A percentile compares a stretch with the other conserved stretches of the same genome.
phyloP scores from a whole-genome alignment of 805 yeast genomes.

The Candida awuae region DNA sequence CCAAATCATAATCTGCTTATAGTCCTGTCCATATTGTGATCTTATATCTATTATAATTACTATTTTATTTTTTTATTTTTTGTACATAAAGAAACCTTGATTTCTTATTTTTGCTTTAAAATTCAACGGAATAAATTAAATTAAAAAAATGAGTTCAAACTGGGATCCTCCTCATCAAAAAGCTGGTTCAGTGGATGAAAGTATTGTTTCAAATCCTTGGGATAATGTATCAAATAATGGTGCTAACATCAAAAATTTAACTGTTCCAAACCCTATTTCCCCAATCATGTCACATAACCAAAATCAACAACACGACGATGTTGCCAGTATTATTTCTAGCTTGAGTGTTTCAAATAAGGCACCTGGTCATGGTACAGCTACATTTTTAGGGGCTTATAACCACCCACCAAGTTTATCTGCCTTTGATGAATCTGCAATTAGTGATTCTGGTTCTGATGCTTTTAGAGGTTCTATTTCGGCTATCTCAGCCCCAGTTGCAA shows the following conservation, averaged over 20 bases:
- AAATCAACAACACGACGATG: slow-evolving; percentile 19
- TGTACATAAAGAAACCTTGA: no score
- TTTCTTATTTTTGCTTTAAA: neutral
- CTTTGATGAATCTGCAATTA: slow-evolving; percentile 22
- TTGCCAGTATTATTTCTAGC: slow-evolving; percentile 28
- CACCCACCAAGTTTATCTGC: slow-evolving; percentile 9
- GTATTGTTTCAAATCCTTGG: slow-evolving; percentile 24
- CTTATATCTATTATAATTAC: no score
- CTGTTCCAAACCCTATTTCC: slow-evolving; percentile 18
- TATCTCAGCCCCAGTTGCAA: slow-evolving; percentile 26
- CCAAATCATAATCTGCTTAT: no score
- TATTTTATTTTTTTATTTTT: no score
- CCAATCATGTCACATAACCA: slow-evolving; percentile 11
- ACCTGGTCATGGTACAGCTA: slow-evolving; percentile 13
- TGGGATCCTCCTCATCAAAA: slow-evolving; percentile 21
- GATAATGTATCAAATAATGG: slow-evolving; percentile 20
- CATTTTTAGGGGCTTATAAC: slow-evolving; percentile 18
- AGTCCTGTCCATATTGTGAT: neutral
- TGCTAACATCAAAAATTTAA: slow-evolving; percentile 8
- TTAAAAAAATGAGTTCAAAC: slow-evolving; percentile 17
- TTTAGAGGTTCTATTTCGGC: slow-evolving; percentile 27
- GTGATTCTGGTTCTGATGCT: slow-evolving; percentile 28
- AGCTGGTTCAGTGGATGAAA: slow-evolving; percentile 20
- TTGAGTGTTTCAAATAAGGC: slow-evolving; percentile 18
- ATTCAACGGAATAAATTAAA: neutral